A percentile compares a stretch with the other conserved stretches of the same genome.
Conservation (phyloP, 192 early-diverging fungal species). For the Dissophora globulifera region DNA sequence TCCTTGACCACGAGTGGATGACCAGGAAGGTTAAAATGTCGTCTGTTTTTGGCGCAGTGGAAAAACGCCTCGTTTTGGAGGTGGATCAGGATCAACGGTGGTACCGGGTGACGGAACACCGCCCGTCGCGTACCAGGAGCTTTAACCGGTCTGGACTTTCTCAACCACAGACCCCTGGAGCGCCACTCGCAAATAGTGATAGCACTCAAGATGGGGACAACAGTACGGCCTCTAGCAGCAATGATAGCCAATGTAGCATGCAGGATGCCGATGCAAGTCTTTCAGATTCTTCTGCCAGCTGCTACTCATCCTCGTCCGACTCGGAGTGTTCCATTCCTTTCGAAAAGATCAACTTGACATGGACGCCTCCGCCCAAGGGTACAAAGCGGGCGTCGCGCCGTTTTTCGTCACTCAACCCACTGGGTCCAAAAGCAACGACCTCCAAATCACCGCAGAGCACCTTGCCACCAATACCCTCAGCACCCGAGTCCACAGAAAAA, state of each 20-base stretch:
- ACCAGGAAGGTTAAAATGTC: conserved; percentile 49
- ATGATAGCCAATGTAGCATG: conserved; percentile 37
- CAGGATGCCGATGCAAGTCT: conserved; percentile 47
- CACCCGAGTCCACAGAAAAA: no score
- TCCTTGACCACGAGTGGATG: conserved; percentile 44
- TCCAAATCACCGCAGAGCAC: conserved; percentile 7
- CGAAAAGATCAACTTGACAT: conserved; percentile 47
- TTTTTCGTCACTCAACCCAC: conserved; percentile 32
- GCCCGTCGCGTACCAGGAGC: conserved; percentile 30
- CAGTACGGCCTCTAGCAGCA: not conserved
- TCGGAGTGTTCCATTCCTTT: conserved; percentile 48
- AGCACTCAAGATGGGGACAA: not conserved
- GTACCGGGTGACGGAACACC: conserved; percentile 45
- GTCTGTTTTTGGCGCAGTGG: conserved; percentile 34
- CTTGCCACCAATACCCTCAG: not conserved
- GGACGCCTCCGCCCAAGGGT: conserved; percentile 47
- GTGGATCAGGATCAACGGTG: conserved; percentile 50
- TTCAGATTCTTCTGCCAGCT: conserved; percentile 42
- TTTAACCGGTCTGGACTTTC: conserved; percentile 38
- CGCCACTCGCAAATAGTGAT: not conserved
- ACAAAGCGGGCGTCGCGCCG: conserved; percentile 34
- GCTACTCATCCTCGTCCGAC: conserved; percentile 48
- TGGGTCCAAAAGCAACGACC: conserved; percentile 3
- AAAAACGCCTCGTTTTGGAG: conserved; percentile 40
- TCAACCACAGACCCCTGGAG: conserved; percentile 15